Percentiles rank a stretch among this genome's conserved stretches.
phyloP scores from a whole-genome alignment of 176 grass and related monocot genomes.

The Otatea glauca region DNA sequence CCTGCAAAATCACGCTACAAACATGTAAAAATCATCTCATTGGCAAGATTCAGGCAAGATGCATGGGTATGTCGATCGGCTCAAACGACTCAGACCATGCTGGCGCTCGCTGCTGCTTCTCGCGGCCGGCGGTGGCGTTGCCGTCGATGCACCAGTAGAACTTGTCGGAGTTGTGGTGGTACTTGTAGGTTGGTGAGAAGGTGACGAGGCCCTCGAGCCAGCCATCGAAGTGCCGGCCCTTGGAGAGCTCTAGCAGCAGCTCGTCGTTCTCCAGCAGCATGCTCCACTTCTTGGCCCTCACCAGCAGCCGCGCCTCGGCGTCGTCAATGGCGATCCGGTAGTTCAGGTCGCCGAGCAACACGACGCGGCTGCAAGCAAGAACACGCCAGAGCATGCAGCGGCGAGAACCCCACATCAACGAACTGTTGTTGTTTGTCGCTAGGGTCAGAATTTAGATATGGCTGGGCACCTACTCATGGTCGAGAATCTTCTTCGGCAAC shows the following conservation, averaged over 20 bases:
- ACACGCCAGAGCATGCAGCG: not conserved
- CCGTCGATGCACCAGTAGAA: slow-evolving; percentile 51
- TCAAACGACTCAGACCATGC: slow-evolving; percentile 56
- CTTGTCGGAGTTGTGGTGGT: slow-evolving; percentile 61
- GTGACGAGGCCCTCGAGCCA: slow-evolving; percentile 76
- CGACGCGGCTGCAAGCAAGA: slow-evolving; percentile 48
- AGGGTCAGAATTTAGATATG: not conserved
- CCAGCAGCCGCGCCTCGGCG: slow-evolving; percentile 51
- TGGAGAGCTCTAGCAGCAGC: slow-evolving; percentile 63
- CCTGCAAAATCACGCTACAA: slow-evolving; percentile 43
- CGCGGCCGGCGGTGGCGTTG: not conserved
- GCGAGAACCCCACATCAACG: not conserved
- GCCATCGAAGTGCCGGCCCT: slow-evolving; percentile 54
- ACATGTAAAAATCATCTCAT: not conserved
- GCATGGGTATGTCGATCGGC: not conserved
- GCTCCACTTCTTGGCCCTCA: slow-evolving; percentile 63
- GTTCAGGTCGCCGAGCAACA: slow-evolving; percentile 86
- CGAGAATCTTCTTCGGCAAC: slow-evolving; percentile 64
- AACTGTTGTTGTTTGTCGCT: not conserved
- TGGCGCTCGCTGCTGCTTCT: slow-evolving; percentile 57
- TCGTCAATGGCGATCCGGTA: slow-evolving; percentile 74
- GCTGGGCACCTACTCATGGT: slow-evolving; percentile 67
- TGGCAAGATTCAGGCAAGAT: not conserved
- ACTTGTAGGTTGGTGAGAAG: slow-evolving; percentile 87
- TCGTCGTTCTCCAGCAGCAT: slow-evolving; percentile 75